Percentiles rank a stretch among this genome's conserved stretches.
These are phyloP conservation scores for Neurospora pannonica DNA, from an alignment of 495 filamentous ascomycete genomes.

Conservation along the genomic window DNA sequence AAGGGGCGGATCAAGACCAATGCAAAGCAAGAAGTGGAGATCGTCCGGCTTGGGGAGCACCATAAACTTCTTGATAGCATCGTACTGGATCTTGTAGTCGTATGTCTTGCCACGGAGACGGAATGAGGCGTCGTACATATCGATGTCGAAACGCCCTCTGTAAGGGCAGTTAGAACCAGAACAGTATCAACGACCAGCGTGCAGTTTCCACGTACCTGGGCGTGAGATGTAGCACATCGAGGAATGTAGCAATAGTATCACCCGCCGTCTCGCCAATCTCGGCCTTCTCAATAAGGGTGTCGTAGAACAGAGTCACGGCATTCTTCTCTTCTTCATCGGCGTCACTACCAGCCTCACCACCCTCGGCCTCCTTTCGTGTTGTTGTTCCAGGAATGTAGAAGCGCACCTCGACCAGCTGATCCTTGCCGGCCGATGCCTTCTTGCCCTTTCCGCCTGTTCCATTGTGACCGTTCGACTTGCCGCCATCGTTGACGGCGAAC, in stretches of 20 bases:
- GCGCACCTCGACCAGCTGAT: constrained; percentile 95
- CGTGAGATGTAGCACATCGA: constrained; percentile 94
- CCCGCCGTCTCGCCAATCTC: constrained; percentile 98
- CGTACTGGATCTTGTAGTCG: constrained; percentile 99
- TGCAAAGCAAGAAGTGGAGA: constrained; percentile 83
- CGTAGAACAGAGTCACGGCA: constrained; percentile 90
- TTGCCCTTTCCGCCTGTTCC: constrained; percentile 76
- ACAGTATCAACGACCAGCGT: neutral
- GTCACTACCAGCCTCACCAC: constrained; percentile 56
- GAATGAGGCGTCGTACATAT: constrained; percentile 98
- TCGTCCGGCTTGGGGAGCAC: constrained; percentile 96
- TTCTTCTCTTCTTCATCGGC: constrained; percentile 78
- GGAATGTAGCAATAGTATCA: constrained; percentile 93
- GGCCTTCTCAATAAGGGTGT: constrained; percentile 95
- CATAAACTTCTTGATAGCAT: constrained; percentile 97
- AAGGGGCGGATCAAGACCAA: constrained; percentile 91
- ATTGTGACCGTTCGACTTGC: constrained; percentile 63
- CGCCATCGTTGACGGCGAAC: constrained; percentile 60
- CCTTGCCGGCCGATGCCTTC: constrained; percentile 77
- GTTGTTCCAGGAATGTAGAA: constrained; percentile 96
- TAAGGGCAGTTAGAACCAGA: constrained; percentile 21
- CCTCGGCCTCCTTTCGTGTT: constrained; percentile 75
- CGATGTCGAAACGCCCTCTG: constrained; percentile 98
- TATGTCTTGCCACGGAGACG: constrained; percentile 97
- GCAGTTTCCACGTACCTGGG: constrained; percentile 59